Evolutionary conservation across 768 basidiomycete genomes (phyloP), one percentile per base, ranked within the genome.

Genomic region (Trametes villosa): DNA sequence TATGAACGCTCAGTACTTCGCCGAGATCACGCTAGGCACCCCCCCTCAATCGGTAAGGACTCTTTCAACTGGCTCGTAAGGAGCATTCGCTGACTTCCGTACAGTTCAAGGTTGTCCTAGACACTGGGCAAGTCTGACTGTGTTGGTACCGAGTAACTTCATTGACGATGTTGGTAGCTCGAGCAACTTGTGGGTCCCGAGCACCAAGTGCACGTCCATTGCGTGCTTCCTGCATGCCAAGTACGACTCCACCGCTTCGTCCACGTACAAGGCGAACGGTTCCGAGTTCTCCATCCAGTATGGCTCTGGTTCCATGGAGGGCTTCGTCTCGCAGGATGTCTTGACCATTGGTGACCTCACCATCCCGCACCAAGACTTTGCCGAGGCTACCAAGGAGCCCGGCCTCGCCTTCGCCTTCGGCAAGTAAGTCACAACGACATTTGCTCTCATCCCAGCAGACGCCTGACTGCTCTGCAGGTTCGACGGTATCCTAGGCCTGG

Each of bases 331-430:
- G 12, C 86, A 85, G 60, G 97, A 99, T 68, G 71, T 70, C 4
- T 76, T 98, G 50, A 72, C 73, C 9, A 94, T 99, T 60, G 94
- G 94, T 38, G 97, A 97, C 72, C 72, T 99, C 46, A 73, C 74
- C 27, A 83, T 99, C 73, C 80, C 78, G 67, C 62, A 76, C 13
- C 91, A 92, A 72, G 89, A 94, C 70, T 99, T 99, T 68, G 96
- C 95, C 11, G 97, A 98, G 78, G 94, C 96, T 2, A 89, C 87
- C 59, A 92, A 94, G 75, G 96, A 98, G 72, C 97, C 97, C 22
- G 97, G 97, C 45, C 87, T 99, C 49, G 89, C 96, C 6, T 99
- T 99, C 72, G 96, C 97, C 27, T 98, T 96, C 65, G 94, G 94
- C 71, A 94, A 91, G 91, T 94, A 67, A 70, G 91, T 79, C n/a